Evolutionary conservation across 352 stramenopile genomes (phyloP).

Genomic region (Globisporangium orthogonon): DNA sequence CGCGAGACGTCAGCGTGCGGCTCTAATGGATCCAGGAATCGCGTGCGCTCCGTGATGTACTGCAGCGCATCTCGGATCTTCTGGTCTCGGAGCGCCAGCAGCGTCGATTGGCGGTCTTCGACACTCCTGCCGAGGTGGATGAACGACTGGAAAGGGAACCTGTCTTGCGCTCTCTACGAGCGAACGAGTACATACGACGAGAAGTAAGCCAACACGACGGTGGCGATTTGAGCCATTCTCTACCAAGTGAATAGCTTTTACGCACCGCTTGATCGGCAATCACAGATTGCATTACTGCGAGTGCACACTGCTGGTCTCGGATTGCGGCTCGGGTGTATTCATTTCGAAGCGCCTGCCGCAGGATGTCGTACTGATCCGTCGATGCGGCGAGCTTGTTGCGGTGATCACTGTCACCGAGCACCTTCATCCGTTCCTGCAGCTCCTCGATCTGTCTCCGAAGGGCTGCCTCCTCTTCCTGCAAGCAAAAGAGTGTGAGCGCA

Average conservation of each 20-base stretch:
- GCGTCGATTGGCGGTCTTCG: not conserved
- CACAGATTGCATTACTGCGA: not conserved
- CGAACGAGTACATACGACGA: not conserved
- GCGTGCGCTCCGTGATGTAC: slow-evolving; percentile 23
- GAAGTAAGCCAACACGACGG: not conserved
- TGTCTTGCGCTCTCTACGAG: slow-evolving; percentile 5
- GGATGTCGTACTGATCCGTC: not conserved
- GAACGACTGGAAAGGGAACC: not conserved
- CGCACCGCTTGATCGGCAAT: not conserved
- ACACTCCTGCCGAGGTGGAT: not conserved
- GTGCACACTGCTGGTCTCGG: not conserved
- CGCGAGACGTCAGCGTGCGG: slow-evolving; percentile 29
- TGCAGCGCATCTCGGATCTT: slow-evolving; percentile 10
- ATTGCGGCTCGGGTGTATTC: not conserved
- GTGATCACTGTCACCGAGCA: slow-evolving; percentile 15
- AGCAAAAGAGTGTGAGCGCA: not conserved
- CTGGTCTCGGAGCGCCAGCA: not conserved
- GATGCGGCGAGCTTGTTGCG: slow-evolving; percentile 13
- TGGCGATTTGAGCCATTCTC: not conserved
- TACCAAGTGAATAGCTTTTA: not conserved
- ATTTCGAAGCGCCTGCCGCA: not conserved
- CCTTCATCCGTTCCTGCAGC: slow-evolving; percentile 21
- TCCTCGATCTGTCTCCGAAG: slow-evolving; percentile 24
- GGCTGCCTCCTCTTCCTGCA: slow-evolving; percentile 35
- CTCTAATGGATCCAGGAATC: slow-evolving; percentile 17